phyloP scores from a whole-genome alignment of 2,329 filamentous ascomycete species.

The Fusarium albidum region DNA sequence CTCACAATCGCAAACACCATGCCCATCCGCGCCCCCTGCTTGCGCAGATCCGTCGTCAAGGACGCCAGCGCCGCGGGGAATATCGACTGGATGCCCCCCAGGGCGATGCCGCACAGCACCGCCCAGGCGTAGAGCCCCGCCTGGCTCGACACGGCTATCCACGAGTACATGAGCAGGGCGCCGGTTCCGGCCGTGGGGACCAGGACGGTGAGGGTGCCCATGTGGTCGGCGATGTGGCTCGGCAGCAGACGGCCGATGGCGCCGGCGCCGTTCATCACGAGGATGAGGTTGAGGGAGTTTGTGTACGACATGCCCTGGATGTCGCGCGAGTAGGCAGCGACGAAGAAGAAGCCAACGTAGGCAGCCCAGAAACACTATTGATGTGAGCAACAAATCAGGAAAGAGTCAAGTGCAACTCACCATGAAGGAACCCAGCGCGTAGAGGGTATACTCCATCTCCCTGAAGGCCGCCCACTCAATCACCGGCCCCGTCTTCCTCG shows the following conservation, averaged over 20 bases:
- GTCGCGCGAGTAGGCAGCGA: conserved; percentile 5
- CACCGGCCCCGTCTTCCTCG: neutral
- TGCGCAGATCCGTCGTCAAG: conserved; percentile 60
- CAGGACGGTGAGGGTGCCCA: conserved; percentile 1
- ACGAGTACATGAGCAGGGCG: conserved; percentile 1
- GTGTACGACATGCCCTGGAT: neutral
- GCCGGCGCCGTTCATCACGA: conserved; percentile 10
- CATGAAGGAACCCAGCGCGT: conserved; percentile 6
- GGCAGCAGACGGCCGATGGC: conserved; percentile 7
- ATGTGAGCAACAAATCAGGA: too few species aligned
- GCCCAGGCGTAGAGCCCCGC: conserved; percentile 67
- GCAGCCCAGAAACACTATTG: neutral
- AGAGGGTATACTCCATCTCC: conserved; percentile 10
- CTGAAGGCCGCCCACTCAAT: conserved; percentile 15
- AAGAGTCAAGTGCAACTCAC: too few species aligned
- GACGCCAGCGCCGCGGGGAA: conserved; percentile 66
- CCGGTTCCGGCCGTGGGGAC: neutral
- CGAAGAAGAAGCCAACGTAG: conserved; percentile 16
- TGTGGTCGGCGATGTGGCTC: conserved; percentile 3
- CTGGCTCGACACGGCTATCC: conserved; percentile 64
- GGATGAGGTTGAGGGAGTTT: neutral
- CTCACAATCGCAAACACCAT: conserved; percentile 66
- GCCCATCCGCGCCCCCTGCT: conserved; percentile 62
- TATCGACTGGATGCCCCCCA: conserved; percentile 66
- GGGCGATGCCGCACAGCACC: conserved; percentile 66